A percentile compares a stretch with the other conserved stretches of the same genome.
These are phyloP conservation scores for Boechera retrofracta DNA, from an alignment of 345 rosid genomes.

Conservation along the genomic window DNA sequence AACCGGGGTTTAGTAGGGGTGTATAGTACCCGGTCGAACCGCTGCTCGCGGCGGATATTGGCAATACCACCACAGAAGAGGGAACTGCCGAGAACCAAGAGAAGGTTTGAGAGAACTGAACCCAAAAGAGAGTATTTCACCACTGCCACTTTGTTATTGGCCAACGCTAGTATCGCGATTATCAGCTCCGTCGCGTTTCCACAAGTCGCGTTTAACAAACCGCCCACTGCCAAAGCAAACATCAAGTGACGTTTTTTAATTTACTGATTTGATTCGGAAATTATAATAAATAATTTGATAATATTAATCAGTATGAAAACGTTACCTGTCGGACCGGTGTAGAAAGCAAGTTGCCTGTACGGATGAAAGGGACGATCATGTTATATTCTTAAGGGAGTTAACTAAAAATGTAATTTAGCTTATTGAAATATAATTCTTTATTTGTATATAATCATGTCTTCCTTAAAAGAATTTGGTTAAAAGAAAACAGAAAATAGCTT, in stretches of 20 bases:
- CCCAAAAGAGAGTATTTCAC: constrained; percentile 92
- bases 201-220: constrained; percentile 90
- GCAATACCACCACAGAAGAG: constrained; percentile 90
- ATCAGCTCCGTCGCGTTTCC: constrained; percentile 95
- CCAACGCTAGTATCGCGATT: constrained; percentile 78
- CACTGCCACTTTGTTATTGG: constrained; percentile 61
- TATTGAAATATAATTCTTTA: constrained; percentile 5
- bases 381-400: not conserved
- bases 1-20: not conserved
- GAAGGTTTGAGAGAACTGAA: constrained; percentile 86
- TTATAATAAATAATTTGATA: not conserved
- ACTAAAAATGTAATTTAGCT: not conserved
- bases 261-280: not conserved
- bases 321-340: constrained; percentile 91
- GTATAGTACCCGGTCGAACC: constrained; percentile 71
- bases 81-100: constrained; percentile 88
- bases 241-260: not conserved
- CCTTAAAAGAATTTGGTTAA: not conserved
- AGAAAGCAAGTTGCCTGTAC: constrained; percentile 84
- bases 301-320: not conserved
- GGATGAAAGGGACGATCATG: not conserved
- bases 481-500: not conserved
- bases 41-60: constrained; percentile 68
- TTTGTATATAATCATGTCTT: not conserved
- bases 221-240: constrained; percentile 64